Evolutionary conservation across 2,329 filamentous ascomycete genomes (phyloP), one percentile per base, ranked within the genome.

Genomic region (Pseudogymnoascus sp.): DNA sequence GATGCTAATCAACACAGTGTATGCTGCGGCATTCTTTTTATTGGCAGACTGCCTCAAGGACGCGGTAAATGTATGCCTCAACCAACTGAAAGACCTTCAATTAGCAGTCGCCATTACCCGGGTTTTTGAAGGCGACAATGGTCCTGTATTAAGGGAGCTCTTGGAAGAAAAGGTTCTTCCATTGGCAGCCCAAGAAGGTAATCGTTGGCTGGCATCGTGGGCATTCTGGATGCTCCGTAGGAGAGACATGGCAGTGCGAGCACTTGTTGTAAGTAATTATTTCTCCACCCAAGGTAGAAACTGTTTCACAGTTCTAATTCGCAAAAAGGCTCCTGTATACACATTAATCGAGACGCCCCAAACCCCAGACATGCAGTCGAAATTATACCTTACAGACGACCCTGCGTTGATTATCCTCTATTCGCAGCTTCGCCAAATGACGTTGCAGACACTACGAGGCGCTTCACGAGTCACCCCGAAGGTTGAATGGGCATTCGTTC

Each of bases 181-280:
- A 0, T 77, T 90, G 65, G 95, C 95, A 16, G 86, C 89, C 0
- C 82, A 86, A 41, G 87, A 93, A 66, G 91, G 91, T 2, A 93
- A 99, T 71, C 83, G 93, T 63, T 99, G 95, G 93, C 84, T 96
- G 63, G 90, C 93, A 9, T 95, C 90, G 0, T 99, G 95, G 95
- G 90, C 91, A 2, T 96, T 96, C 72, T 96, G 91, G 88, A 90
- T 96, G 82, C 81, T 97, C 4, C 86, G 86, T 38, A 84, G 89
- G 65, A 85, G 88, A 64, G 90, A 96, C 67, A 89, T 92, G 80
- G 90, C 93, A 5, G 91, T 97, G 5, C 85, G 90, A 61, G 86
- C 89, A 5, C 79, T 99, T 3, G 88, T 96, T 68, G 88, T 91
- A 76, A 79, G 87, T 73, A 25, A 31, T 38, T 18, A 55, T 16